Evolutionary conservation across 163 green algal species (phyloP), one percentile per base, ranked within the genome.

Genomic region (Botryococcus braunii): DNA sequence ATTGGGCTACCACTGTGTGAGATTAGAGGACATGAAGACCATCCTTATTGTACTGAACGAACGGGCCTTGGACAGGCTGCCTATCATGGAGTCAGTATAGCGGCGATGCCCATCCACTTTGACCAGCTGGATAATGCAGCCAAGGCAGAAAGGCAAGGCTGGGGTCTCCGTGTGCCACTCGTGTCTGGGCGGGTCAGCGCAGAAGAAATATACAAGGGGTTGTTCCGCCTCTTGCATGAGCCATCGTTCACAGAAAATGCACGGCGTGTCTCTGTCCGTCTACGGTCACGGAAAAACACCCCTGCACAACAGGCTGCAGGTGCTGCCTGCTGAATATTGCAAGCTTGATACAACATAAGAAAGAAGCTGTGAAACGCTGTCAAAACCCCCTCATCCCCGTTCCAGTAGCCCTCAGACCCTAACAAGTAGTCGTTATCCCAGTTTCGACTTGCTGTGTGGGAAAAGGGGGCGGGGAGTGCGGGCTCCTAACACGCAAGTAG

Each of bases 51-150:
- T n/a, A n/a, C n/a, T n/a, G n/a, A n/a, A n/a, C n/a, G n/a, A n/a
- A n/a, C n/a, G 56, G 11, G 34, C 2, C 1, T 8, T 23, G 27
- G 40, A 35, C 56, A 63, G 56, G 56, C 56, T 25, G 56, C 56
- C 4, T 63, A 63, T 27, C 56, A 63, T 27, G 56, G 27, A 1
- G 56, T 63, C 4, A 34, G 34, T 27, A 37, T 63, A 39, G 56
- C 29, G 27, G 56, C 34, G 2, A 63, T 63, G 34, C 56, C 56
- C 6, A 29, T 63, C 9, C 40, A 47, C 40, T 34, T 35, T 23
- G 56, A 63, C 29, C 56, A 63, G 56, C 27, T 37, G 56, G 56
- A 63, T 35, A 63, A 63, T 4, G 56, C 41, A 35, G 29, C 29
- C 9, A 63, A 63, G 56, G 56, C 56, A 35, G 56, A 47, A 1